Evolutionary conservation across 768 basidiomycete species (phyloP).

Genomic region (Lanmaoa pseudosensibilis): DNA sequence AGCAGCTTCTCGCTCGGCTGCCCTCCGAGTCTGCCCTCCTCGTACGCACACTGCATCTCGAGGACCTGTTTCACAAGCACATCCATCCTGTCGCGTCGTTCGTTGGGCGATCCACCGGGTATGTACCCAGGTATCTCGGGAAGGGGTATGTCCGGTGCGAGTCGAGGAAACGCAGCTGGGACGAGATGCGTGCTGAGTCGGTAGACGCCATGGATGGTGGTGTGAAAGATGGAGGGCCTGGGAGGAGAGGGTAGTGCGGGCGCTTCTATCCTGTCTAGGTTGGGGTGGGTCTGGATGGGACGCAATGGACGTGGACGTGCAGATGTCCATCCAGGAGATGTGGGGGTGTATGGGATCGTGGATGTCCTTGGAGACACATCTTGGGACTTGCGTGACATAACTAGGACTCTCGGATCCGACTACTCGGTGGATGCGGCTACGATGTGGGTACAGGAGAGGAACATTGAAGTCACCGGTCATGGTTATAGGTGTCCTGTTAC

Average conservation of each 20-base stretch:
- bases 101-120: not conserved
- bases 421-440: not conserved
- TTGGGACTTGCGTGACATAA: not conserved
- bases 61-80: slow-evolving; percentile 20
- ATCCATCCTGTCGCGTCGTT: slow-evolving; percentile 12
- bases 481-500: too few relatives aligned
- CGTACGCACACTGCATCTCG: slow-evolving; percentile 14
- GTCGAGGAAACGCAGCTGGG: slow-evolving; percentile 31
- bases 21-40: slow-evolving; percentile 16
- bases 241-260: slow-evolving; percentile 24
- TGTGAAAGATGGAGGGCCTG: slow-evolving; percentile 22
- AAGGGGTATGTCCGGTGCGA: slow-evolving; percentile 23
- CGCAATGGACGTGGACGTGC: slow-evolving; percentile 24
- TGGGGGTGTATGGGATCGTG: slow-evolving; percentile 21
- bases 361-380: slow-evolving; percentile 1
- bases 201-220: slow-evolving; percentile 16
- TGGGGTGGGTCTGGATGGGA: slow-evolving; percentile 14
- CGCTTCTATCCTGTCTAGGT: not conserved
- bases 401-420: not conserved
- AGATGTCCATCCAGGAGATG: slow-evolving; percentile 17
- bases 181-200: slow-evolving; percentile 31
- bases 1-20: slow-evolving; percentile 37
- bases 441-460: too few relatives aligned
- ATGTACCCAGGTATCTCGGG: slow-evolving; percentile 19
- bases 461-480: too few relatives aligned